Base-by-base conservation (phyloP, 2,329 filamentous ascomycete species). In the Paraphoma sp. region DNA sequence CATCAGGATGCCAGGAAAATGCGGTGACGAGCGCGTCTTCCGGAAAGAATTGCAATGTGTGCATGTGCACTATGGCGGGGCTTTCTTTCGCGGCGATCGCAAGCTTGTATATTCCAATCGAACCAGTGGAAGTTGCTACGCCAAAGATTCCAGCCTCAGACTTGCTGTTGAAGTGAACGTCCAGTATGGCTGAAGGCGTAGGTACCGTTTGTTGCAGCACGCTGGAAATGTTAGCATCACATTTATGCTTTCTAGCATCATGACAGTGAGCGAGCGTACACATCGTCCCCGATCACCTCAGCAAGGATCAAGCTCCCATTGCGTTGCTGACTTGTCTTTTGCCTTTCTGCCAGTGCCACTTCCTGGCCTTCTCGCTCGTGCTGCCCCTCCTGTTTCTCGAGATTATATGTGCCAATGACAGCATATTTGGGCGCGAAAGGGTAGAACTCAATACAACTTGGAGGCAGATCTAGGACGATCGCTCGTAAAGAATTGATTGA, bases 361-460 rank as follows among this genome's bases (percentile, higher is more conserved):
- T 40, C 61, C 62, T 10, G 57, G 40, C 14, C 33, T 36, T 36
- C 14, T 6, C 2, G 33, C 68, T 48, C 81, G 72, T 57, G 67
- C 31, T 70, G 71, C 68, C 47, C 81, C 72, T 57, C 67, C 31
- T 70, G 71, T 42, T 83, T 82, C 60, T 92, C 81, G 29, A 97
- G 83, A 60, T 89, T 86, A 76, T 97, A 97, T 1, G 93, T 97
- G 40, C 93, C 94, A 46, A 97, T 84, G 0, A 96, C 81, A 63
- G 96, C 88, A 69, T 89, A 86, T 0, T 87, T 78, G 0, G 86
- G 84, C 55, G 86, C 72, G 1, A 77, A 74, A 1, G 87, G 87
- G 61, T 86, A 90, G 67, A 93, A 92, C 58, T 91, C 87, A n/a
- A 93, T 82, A 70, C 90, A 93, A 68, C 90, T 91, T 1, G 91